phyloP scores from a whole-genome alignment of 2,329 filamentous ascomycete species.

The Cordyceps cicadae region DNA sequence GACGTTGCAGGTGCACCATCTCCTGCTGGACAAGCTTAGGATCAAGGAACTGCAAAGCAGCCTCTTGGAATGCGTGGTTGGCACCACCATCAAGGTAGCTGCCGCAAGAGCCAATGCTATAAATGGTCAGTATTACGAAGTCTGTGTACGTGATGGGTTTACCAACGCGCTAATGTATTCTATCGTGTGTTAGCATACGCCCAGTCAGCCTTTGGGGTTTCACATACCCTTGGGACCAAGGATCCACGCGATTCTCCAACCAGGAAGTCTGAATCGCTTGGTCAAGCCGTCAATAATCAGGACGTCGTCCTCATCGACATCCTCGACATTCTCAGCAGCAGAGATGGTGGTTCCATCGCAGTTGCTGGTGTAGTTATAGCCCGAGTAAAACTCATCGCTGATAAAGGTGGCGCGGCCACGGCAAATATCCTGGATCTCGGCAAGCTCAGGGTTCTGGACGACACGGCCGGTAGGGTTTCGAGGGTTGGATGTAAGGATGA shows the following conservation, averaged over 20 bases:
- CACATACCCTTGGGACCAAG: conserved; percentile 67
- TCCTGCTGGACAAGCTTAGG: conserved; percentile 70
- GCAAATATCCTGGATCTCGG: conserved; percentile 88
- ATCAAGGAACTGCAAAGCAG: conserved; percentile 87
- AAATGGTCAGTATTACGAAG: conserved; percentile 13
- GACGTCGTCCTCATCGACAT: conserved; percentile 84
- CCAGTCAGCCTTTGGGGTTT: not conserved
- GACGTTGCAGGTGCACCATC: conserved; percentile 80
- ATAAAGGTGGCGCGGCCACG: conserved; percentile 84
- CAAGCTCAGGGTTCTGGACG: conserved; percentile 73
- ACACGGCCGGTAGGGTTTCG: conserved; percentile 90
- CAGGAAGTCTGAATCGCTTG: conserved; percentile 91
- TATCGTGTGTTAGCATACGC: conserved; percentile 12
- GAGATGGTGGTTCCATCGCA: conserved; percentile 88
- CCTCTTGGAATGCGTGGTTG: conserved; percentile 93
- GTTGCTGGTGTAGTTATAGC: conserved; percentile 90
- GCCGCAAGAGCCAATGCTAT: conserved; percentile 74
- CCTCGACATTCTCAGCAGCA: conserved; percentile 79
- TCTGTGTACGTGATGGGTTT: not conserved
- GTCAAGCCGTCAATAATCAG: conserved; percentile 93
- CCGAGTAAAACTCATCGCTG: conserved; percentile 93
- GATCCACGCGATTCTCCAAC: conserved; percentile 96
- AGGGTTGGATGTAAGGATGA: conserved; percentile 91
- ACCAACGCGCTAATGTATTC: conserved; percentile 80
- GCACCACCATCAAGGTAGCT: conserved; percentile 92